Percentiles rank a stretch among this genome's conserved stretches.
Conservation (phyloP, 768 basidiomycete genomes). For the Mycena olivaceomarginata region DNA sequence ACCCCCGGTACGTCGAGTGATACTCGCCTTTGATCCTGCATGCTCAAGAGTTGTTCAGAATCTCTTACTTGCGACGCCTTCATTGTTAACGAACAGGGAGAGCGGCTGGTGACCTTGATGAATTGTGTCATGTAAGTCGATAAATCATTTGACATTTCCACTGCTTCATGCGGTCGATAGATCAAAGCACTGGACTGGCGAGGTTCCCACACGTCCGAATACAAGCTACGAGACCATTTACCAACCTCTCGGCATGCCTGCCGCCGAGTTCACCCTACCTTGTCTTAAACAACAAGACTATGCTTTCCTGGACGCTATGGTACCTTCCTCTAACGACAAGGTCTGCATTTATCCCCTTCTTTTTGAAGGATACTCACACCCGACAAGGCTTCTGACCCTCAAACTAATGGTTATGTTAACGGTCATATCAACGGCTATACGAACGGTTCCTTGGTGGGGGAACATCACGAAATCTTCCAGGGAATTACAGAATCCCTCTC, state of each 20-base stretch:
- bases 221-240: constrained; percentile 45
- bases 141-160: constrained; percentile 36
- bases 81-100: constrained; percentile 51
- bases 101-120: constrained; percentile 26
- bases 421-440: background rate
- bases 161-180: constrained; percentile 29
- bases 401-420: background rate
- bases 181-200: constrained; percentile 29
- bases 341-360: background rate
- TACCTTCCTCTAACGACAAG: constrained; percentile 22
- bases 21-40: background rate
- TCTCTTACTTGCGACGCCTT: constrained; percentile 51
- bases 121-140: constrained; percentile 38
- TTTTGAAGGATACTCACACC: background rate
- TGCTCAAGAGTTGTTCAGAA: background rate
- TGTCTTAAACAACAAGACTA: constrained; percentile 10
- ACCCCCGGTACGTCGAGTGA: background rate
- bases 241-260: constrained; percentile 34
- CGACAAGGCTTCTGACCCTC: background rate
- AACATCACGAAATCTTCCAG: background rate
- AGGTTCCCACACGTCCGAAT: constrained; percentile 21
- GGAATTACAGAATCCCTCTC: background rate
- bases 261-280: constrained; percentile 8
- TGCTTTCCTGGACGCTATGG: constrained; percentile 41
- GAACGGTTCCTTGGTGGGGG: background rate